phyloP scores from a whole-genome alignment of 768 basidiomycete genomes.

The Trametes cubensis region DNA sequence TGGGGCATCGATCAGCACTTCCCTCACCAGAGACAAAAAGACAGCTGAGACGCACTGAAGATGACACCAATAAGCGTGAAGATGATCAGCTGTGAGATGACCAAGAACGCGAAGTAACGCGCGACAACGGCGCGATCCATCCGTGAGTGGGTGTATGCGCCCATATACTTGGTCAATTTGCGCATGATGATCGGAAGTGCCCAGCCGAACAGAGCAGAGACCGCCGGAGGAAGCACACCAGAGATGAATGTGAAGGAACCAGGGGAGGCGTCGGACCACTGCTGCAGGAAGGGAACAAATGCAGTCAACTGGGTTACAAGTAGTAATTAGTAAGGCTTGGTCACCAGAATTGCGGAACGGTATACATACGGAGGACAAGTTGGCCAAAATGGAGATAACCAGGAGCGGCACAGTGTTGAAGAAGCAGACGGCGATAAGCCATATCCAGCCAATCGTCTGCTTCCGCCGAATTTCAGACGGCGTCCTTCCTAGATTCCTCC shows the following conservation, averaged over 20 bases:
- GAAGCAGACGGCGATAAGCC: conserved; percentile 81
- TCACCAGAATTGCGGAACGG: neutral
- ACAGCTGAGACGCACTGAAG: conserved; percentile 60
- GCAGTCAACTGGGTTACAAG: conserved; percentile 48
- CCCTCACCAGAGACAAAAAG: conserved; percentile 30
- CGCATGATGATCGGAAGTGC: conserved; percentile 93
- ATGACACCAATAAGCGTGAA: conserved; percentile 92
- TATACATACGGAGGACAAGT: conserved; percentile 72
- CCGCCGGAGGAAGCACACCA: conserved; percentile 89
- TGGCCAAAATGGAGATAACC: conserved; percentile 88
- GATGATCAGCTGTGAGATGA: conserved; percentile 91
- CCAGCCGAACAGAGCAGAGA: conserved; percentile 88
- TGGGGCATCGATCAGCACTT: neutral
- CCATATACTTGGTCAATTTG: conserved; percentile 72
- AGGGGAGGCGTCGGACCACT: conserved; percentile 67
- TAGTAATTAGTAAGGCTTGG: conserved; percentile 2
- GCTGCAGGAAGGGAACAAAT: conserved; percentile 75
- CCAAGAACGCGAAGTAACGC: conserved; percentile 91
- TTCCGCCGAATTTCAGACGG: conserved; percentile 67
- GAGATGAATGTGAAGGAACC: conserved; percentile 81
- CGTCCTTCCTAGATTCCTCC: conserved; percentile 85
- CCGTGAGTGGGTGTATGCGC: conserved; percentile 68
- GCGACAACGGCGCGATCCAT: conserved; percentile 91
- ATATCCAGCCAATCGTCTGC: conserved; percentile 73
- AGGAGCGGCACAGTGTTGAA: conserved; percentile 94